Evolutionary conservation across 345 rosid species (phyloP).

Genomic region (Pistacia vera): DNA sequence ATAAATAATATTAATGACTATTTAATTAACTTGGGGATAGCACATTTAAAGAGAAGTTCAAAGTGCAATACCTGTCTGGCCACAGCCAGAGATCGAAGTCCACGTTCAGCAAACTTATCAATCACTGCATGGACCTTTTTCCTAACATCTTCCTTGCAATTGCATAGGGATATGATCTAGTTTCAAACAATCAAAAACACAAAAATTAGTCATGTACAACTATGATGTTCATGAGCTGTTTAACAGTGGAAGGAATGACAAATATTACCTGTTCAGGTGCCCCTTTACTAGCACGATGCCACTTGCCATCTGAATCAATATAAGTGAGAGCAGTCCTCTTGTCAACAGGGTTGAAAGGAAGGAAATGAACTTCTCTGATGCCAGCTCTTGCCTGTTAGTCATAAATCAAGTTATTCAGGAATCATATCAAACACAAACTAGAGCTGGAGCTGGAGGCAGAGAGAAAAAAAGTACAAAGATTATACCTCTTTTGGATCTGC

Average conservation of each 20-base stretch:
- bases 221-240: background rate
- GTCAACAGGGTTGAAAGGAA: conserved; percentile 91
- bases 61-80: conserved; percentile 73
- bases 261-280: conserved; percentile 85
- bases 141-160: conserved; percentile 70
- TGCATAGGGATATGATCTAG: conserved; percentile 75
- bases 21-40: background rate
- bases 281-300: conserved; percentile 93
- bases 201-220: conserved; percentile 1
- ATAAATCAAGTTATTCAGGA: background rate
- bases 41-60: background rate
- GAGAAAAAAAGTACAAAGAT: background rate
- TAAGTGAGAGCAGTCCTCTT: conserved; percentile 94
- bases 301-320: conserved; percentile 66
- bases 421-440: conserved; percentile 12
- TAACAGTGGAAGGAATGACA: background rate
- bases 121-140: conserved; percentile 73
- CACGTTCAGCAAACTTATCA: conserved; percentile 93
- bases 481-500: conserved; percentile 92
- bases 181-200: conserved; percentile 15
- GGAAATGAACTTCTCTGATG: conserved; percentile 73
- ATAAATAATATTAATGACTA: background rate
- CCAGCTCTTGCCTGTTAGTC: conserved; percentile 74
- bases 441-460: background rate
- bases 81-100: conserved; percentile 86